Evolutionary conservation across 371 early-diverging fungal species (phyloP), one percentile per base, ranked within the genome.

Genomic region (Amoeboradix gromovi): DNA sequence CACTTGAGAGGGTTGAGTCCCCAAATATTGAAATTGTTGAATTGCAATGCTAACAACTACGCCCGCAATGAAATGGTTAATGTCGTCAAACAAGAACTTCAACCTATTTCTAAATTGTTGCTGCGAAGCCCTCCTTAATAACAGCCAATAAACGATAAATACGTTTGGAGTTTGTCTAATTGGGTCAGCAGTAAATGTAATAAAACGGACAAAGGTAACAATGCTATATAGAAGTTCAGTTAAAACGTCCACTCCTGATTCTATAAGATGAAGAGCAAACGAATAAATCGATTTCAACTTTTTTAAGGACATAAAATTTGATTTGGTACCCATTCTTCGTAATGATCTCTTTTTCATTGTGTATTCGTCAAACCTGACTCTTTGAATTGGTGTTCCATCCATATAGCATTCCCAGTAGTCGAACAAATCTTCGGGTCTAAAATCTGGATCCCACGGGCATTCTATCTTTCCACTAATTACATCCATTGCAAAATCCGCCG

Each of bases 31-130:
- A 5, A 67, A 31, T 70, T 73, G 68, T 74, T 77, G 77, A 5
- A 69, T 28, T 16, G 77, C 77, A 30, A 77, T 68, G 5, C 74
- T 71, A 31, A 77, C 74, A 31, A 77, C 77, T 0, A 70, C 27
- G n/a, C 81, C 81, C 68, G 78, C 76, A 5, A 76, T 77, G 1
- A 82, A 69, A 72, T 82, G 80, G 22, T 81, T 69, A 22, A 78
- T 30, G 32, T 80, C 80, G 66, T 82, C 82, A 32, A 77, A 74
- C 2, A 82, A 48, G 67, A 82, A 80, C 48, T 70, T 69, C 0
- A 70, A 67, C 30, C 70, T 76, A 30, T 70, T 75, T 27, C 81
- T 75, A 69, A 79, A 81, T 67, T 79, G 75, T 70, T 82, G 82
- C 1, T 66, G 48, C 22, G 28, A 31, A 27, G 75, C 77, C 1